phyloP scores from a whole-genome alignment of 345 rosid genomes.

The Acer saccharum region DNA sequence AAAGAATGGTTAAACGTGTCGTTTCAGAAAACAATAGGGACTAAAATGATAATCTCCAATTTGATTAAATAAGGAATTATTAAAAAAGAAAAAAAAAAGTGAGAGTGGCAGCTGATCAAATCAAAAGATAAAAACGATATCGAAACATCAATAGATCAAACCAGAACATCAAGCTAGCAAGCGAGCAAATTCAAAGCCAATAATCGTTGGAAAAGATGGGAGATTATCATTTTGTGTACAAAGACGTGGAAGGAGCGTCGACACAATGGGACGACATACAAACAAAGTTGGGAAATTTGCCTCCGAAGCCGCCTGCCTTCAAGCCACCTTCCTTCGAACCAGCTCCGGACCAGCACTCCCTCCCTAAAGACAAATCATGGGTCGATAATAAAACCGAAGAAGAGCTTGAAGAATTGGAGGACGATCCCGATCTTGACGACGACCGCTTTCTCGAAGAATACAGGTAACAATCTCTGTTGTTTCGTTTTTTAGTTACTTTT shows the following conservation, averaged over 20 bases:
- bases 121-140: background rate
- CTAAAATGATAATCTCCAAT: no score
- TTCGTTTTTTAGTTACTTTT: constrained; percentile 6
- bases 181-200: background rate
- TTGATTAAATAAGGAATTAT: no score
- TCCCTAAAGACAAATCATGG: constrained; percentile 83
- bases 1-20: no score
- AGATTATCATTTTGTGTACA: constrained; percentile 93
- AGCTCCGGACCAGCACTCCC: constrained; percentile 57
- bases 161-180: background rate
- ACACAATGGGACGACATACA: constrained; percentile 99
- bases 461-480: constrained; percentile 42
- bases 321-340: constrained; percentile 88
- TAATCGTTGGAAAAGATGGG: constrained; percentile 46
- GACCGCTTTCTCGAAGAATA: constrained; percentile 90
- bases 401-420: constrained; percentile 85
- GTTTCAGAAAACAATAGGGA: no score
- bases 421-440: constrained; percentile 72
- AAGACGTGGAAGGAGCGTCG: constrained; percentile 93
- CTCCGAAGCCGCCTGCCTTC: constrained; percentile 77
- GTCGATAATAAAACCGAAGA: constrained; percentile 71
- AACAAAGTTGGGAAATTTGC: constrained; percentile 90
- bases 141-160: background rate
- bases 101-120: no score
- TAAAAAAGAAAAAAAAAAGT: no score